Conservation (phyloP, 2,329 filamentous ascomycete species). For the Trichoderma sp. region DNA sequence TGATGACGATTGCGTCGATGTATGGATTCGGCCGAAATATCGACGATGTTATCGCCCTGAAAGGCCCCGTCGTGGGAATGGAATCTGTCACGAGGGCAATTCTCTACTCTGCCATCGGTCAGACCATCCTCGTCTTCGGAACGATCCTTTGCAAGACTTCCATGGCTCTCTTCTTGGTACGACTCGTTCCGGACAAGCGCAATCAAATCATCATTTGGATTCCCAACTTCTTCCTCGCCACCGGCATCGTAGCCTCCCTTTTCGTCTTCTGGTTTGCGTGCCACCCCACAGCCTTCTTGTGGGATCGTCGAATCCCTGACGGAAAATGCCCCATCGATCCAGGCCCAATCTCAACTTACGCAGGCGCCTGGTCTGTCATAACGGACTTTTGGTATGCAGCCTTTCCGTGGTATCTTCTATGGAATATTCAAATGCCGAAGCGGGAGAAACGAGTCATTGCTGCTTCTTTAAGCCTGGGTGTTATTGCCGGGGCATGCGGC, state of each 20-base stretch:
- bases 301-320: neutral
- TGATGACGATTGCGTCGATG: neutral
- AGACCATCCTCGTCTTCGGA: neutral
- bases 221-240: neutral
- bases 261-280: neutral
- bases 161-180: neutral
- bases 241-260: neutral
- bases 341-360: neutral
- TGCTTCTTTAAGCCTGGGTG: neutral
- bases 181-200: neutral
- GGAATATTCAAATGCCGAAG: neutral
- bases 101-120: neutral
- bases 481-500: neutral
- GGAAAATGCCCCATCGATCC: neutral
- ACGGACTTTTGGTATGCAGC: neutral
- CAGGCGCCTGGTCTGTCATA: neutral
- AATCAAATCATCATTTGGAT: neutral
- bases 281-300: neutral
- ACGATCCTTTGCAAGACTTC: neutral
- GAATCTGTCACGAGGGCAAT: neutral
- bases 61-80: neutral
- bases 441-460: neutral
- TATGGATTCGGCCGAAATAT: neutral
- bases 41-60: neutral
- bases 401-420: neutral